Evolutionary conservation across 192 early-diverging fungal species (phyloP).

Genomic region (Phlyctochytrium planicorne): DNA sequence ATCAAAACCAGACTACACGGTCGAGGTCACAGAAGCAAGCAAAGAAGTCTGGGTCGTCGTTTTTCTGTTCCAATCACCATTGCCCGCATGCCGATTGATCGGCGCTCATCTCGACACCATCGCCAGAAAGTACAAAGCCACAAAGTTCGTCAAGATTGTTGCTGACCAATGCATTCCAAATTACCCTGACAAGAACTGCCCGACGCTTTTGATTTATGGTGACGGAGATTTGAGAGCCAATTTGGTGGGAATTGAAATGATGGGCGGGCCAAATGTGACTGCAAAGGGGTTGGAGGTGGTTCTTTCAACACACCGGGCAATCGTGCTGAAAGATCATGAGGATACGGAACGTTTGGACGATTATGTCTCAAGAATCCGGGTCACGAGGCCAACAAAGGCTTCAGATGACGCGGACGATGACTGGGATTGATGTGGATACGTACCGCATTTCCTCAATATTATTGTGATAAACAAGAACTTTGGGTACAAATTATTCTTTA

Average conservation of each 20-base stretch:
- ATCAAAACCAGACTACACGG: slow-evolving; percentile 88
- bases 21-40: slow-evolving; percentile 88
- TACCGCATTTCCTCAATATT: too few relatives aligned
- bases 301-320: slow-evolving; percentile 33
- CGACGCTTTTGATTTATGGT: slow-evolving; percentile 84
- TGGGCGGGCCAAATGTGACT: slow-evolving; percentile 81
- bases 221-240: slow-evolving; percentile 83
- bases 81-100: slow-evolving; percentile 86
- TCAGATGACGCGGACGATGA: slow-evolving; percentile 36
- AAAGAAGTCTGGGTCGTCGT: slow-evolving; percentile 69
- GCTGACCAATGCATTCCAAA: slow-evolving; percentile 92
- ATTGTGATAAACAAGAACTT: too few relatives aligned
- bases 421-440: slow-evolving; percentile 43
- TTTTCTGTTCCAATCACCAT: slow-evolving; percentile 68
- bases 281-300: slow-evolving; percentile 50
- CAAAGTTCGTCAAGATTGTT: slow-evolving; percentile 93
- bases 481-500: too few relatives aligned
- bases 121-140: slow-evolving; percentile 73
- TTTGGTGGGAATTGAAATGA: slow-evolving; percentile 72
- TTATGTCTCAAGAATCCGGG: slow-evolving; percentile 22
- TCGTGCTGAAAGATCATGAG: slow-evolving; percentile 29
- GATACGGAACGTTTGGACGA: slow-evolving; percentile 38
- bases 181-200: slow-evolving; percentile 79
- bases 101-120: slow-evolving; percentile 70
- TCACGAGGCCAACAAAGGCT: slow-evolving; percentile 13